Conservation (phyloP, 305 asterid genomes). For the Solanum hybrid region DNA sequence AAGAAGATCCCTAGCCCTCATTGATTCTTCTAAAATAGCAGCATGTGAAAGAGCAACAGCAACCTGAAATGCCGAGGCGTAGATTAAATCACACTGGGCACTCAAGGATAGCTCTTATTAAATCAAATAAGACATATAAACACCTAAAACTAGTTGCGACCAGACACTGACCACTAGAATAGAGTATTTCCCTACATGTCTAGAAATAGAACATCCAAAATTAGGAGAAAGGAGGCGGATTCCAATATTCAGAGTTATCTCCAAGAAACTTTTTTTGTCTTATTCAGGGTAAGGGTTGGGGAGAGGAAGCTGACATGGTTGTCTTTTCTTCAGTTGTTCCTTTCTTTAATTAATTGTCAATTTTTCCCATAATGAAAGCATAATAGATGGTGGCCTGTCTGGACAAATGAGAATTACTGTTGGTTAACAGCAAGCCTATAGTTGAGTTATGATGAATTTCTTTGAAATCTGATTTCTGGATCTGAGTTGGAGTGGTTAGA, state of each 20-base stretch:
- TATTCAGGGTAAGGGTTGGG: not conserved
- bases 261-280: not conserved
- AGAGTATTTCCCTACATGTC: not conserved
- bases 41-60: slow-evolving; percentile 98
- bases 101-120: not conserved
- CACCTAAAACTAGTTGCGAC: not conserved
- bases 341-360: not conserved
- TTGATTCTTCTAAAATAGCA: slow-evolving; percentile 89
- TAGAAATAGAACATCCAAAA: not conserved
- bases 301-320: not conserved
- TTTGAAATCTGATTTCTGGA: not conserved
- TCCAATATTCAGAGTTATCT: not conserved
- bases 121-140: not conserved
- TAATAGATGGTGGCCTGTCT: not conserved
- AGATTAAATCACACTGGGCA: not conserved
- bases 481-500: not conserved
- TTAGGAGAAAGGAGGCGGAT: not conserved
- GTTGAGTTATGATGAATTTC: not conserved
- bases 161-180: not conserved
- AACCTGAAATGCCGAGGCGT: slow-evolving; percentile 36
- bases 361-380: not conserved
- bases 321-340: not conserved
- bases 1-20: slow-evolving; percentile 91
- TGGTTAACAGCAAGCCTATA: not conserved
- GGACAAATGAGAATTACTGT: not conserved